Conservation (phyloP, 108 stramenopile genomes). For the Cyclostephanos tholiformis region DNA sequence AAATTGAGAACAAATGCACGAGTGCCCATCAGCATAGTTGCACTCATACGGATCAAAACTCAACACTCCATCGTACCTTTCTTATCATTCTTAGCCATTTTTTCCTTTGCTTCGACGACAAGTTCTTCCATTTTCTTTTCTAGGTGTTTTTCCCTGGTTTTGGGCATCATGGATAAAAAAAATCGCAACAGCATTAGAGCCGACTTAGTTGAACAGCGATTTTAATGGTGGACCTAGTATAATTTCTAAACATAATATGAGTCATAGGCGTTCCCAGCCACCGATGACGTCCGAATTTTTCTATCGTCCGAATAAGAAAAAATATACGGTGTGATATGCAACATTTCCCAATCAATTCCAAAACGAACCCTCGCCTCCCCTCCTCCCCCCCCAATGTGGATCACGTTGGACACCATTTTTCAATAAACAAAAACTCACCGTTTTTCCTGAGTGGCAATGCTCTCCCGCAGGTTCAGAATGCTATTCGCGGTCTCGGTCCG, state of each 20-base stretch:
- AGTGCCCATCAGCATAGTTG: too few species aligned
- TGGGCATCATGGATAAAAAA: neutral
- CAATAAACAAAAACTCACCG: constrained; percentile 55
- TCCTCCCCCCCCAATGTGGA: neutral
- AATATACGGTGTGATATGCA: neutral
- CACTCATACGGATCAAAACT: neutral
- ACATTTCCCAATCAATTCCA: neutral
- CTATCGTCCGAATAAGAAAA: too few species aligned
- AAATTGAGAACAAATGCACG: too few species aligned
- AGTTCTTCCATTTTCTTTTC: constrained; percentile 86
- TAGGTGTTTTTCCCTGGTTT: constrained; percentile 66
- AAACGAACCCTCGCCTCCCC: neutral
- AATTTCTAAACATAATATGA: too few species aligned
- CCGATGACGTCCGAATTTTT: too few species aligned
- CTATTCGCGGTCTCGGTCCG: constrained; percentile 44
- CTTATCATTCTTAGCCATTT: constrained; percentile 95
- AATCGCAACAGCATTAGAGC: neutral
- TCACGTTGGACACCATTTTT: neutral
- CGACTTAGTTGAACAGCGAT: too few species aligned
- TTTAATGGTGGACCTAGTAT: neutral
- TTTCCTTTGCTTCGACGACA: constrained; percentile 89
- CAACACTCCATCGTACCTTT: constrained; percentile 63
- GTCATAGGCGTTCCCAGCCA: too few species aligned
- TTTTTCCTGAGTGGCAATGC: constrained; percentile 84
- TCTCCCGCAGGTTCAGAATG: constrained; percentile 63